A percentile compares a stretch with the other conserved stretches of the same genome.
These are phyloP conservation scores for Boletus vermiculosoides DNA, from an alignment of 768 basidiomycete species.

Conservation along the genomic window DNA sequence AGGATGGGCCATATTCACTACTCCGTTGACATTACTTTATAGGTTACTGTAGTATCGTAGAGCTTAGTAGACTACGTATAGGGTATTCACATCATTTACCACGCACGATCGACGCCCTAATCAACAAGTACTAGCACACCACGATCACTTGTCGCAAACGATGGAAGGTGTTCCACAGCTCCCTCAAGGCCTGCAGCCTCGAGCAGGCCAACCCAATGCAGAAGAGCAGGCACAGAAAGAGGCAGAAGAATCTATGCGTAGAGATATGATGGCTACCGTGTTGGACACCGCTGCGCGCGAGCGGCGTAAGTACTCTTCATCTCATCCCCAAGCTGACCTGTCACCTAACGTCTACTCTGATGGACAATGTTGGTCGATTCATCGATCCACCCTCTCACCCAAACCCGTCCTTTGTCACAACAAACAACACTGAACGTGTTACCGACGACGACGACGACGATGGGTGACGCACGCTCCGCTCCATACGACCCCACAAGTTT, in stretches of 20 bases:
- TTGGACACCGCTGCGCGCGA: constrained; percentile 78
- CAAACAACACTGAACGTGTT: not conserved
- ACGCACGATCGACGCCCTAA: not conserved
- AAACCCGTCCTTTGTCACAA: not conserved
- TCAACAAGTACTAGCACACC: constrained; percentile 4
- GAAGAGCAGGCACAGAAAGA: constrained; percentile 55
- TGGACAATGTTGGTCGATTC: not conserved
- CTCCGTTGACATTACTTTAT: constrained; percentile 1
- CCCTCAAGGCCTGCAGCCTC: constrained; percentile 29
- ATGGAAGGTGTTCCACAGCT: constrained; percentile 30
- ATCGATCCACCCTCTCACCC: not conserved
- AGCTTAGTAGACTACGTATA: not conserved
- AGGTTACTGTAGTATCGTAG: constrained; percentile 7
- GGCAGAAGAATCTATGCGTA: constrained; percentile 73
- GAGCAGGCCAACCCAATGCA: constrained; percentile 45
- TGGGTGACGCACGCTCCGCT: not conserved
- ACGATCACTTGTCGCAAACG: not conserved
- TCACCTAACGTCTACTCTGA: not conserved
- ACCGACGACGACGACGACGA: too few species aligned
- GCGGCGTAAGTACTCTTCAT: constrained; percentile 51
- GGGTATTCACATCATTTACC: not conserved
- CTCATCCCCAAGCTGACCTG: not conserved
- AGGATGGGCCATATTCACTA: not conserved
- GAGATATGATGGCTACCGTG: constrained; percentile 76
- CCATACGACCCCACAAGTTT: constrained; percentile 50